Evolutionary conservation across 176 grass and related monocot species (phyloP), one percentile per base, ranked within the genome.

Genomic region (Juncus effusus): DNA sequence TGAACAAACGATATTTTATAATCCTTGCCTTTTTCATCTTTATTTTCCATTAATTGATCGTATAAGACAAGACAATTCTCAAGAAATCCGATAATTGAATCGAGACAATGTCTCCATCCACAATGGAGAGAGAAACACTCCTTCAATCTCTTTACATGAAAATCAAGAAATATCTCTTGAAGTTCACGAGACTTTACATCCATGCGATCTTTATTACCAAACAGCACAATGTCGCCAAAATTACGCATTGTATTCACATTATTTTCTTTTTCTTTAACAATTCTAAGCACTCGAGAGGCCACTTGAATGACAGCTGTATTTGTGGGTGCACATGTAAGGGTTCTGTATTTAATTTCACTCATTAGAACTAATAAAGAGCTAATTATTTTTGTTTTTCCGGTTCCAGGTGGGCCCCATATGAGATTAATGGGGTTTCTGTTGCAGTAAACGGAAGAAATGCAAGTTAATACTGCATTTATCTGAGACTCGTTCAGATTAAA

Each of bases 361-460:
- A 47, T 77, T 51, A 67, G 9, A 9, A 52, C 40, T 57, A 13
- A 5, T 79, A 42, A 14, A 80, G 36, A 81, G 63, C 68, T 80
- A 36, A 88, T 80, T 2, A 82, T 95, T 75, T 95, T 89, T 15
- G 90, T 95, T 70, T 89, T 95, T 50, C 85, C 90, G 6, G 90
- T 89, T 8, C 85, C 82, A 0, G 90, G 90, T 15, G 90, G 85
- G 2, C 90, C 90, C 85, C 82, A 95, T 15, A 95, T 89, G 14
- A 89, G 79, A 38, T 81, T 83, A 15, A 88, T 71, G 4, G 72
- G 74, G 65, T 19, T 60, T 3, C 50, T 35, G 2, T 15, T 5
- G 55, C 45, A 56, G 59, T 72, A 66, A 28, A 62, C 13, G 8
- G 79, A 82, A 40, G 77, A 76, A 10, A 89, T 38, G 65, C 90